Conservation (phyloP, 1,139 yeast genomes). For the Debaryomyces nepalensis region DNA sequence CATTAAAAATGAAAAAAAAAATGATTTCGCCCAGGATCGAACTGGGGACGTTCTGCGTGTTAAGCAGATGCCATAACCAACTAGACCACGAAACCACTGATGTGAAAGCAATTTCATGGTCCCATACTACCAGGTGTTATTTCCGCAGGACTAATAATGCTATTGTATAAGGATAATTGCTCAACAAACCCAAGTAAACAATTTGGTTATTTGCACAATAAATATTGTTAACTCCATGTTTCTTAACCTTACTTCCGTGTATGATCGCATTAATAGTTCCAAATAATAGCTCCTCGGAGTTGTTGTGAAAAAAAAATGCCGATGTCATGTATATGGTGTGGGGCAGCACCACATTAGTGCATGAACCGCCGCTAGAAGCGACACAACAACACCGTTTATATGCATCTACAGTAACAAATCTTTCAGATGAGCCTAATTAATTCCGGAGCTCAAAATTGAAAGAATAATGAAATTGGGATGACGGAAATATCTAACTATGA, state of each 20-base stretch:
- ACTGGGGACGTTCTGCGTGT: conserved; percentile 99
- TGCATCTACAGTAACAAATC: background rate
- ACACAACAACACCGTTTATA: background rate
- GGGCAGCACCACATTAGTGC: conserved; percentile 5
- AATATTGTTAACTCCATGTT: background rate
- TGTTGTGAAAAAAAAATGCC: background rate
- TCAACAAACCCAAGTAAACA: background rate
- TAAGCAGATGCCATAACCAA: conserved; percentile 99
- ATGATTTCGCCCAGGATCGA: conserved; percentile 30
- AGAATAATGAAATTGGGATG: background rate
- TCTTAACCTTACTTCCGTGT: background rate
- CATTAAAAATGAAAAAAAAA: background rate
- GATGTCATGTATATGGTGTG: conserved; percentile 7
- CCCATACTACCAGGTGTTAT: too few relatives aligned
- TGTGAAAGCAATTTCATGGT: too few relatives aligned
- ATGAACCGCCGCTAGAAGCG: background rate
- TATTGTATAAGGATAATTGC: background rate
- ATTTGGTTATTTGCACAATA: too few relatives aligned
- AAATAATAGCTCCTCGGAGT: background rate
- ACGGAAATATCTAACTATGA: background rate
- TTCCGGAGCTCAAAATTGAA: conserved; percentile 1
- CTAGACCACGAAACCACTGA: conserved; percentile 78
- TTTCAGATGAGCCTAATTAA: background rate
- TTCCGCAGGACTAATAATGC: too few relatives aligned
- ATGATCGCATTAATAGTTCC: background rate